Percentiles rank a stretch among this genome's conserved stretches.
Evolutionary conservation across 1,284 basidiomycete species (phyloP).

Genomic region (Fistulinella cinereoalba): DNA sequence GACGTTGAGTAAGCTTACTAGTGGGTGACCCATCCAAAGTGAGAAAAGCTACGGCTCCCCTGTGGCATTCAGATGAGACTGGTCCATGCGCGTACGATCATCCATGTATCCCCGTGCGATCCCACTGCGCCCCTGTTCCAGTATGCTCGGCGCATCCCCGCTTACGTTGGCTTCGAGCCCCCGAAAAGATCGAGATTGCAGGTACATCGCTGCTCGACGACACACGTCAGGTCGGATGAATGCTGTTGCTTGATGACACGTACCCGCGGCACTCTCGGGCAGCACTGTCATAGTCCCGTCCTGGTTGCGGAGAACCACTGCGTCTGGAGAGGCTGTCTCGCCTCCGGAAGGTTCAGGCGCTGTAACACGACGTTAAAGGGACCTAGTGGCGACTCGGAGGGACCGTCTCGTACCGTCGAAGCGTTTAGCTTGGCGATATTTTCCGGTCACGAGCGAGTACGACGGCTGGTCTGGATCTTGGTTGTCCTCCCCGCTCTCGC

Average conservation of each 20-base stretch:
- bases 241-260: slow-evolving; percentile 26
- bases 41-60: no score
- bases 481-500: slow-evolving; percentile 24
- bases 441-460: slow-evolving; percentile 88
- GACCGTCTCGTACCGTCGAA: slow-evolving; percentile 63
- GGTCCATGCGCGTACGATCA: slow-evolving; percentile 32
- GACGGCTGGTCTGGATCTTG: slow-evolving; percentile 64
- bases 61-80: no score
- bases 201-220: slow-evolving; percentile 53
- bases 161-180: slow-evolving; percentile 84
- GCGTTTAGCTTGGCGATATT: slow-evolving; percentile 74
- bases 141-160: slow-evolving; percentile 72
- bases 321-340: slow-evolving; percentile 30
- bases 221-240: slow-evolving; percentile 6
- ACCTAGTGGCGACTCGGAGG: no score
- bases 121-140: slow-evolving; percentile 89
- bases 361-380: slow-evolving; percentile 3
- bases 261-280: slow-evolving; percentile 68
- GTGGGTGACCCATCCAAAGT: no score
- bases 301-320: slow-evolving; percentile 61
- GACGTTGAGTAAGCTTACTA: no score
- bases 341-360: no score
- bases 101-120: slow-evolving; percentile 85
- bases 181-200: slow-evolving; percentile 71
- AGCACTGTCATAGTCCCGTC: slow-evolving; percentile 58